Percentiles rank a stretch among this genome's conserved stretches.
These are phyloP conservation scores for Conticribra guillardii DNA, from an alignment of 108 stramenopile genomes.

Conservation along the genomic window DNA sequence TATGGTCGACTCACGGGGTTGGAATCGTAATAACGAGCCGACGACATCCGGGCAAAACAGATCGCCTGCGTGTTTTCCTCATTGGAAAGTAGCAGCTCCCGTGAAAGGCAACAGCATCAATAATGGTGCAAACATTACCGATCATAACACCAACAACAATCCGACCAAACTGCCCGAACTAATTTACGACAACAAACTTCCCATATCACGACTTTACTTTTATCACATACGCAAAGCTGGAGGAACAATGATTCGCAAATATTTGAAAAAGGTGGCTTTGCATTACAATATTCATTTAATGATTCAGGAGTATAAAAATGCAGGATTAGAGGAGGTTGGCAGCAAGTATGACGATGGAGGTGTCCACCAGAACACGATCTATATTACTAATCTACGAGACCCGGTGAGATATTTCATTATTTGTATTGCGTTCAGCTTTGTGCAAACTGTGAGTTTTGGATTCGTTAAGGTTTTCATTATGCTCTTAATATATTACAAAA, in stretches of 20 bases:
- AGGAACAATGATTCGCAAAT: constrained; percentile 49
- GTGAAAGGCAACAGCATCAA: neutral
- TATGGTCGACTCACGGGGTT: too few species aligned
- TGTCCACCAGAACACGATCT: constrained; percentile 18
- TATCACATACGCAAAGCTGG: constrained; percentile 52
- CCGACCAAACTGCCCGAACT: neutral
- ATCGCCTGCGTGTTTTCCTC: constrained; percentile 28
- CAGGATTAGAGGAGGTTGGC: constrained; percentile 33
- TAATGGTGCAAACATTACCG: neutral
- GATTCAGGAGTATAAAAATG: constrained; percentile 31
- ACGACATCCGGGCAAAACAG: too few species aligned
- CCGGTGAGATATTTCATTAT: constrained; percentile 29
- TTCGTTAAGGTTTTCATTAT: too few species aligned
- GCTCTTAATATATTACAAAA: too few species aligned
- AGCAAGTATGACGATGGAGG: neutral
- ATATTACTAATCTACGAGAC: constrained; percentile 43
- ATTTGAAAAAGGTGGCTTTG: constrained; percentile 31
- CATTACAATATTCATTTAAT: constrained; percentile 15
- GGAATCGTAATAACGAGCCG: too few species aligned
- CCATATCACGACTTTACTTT: constrained; percentile 36
- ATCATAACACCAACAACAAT: neutral
- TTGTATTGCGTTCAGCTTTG: too few species aligned
- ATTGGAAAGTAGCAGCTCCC: constrained; percentile 18
- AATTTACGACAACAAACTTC: constrained; percentile 1
- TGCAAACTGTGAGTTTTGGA: too few species aligned